Evolutionary conservation across 140 eudicot genomes (phyloP).

Genomic region (Anethum foeniculum): DNA sequence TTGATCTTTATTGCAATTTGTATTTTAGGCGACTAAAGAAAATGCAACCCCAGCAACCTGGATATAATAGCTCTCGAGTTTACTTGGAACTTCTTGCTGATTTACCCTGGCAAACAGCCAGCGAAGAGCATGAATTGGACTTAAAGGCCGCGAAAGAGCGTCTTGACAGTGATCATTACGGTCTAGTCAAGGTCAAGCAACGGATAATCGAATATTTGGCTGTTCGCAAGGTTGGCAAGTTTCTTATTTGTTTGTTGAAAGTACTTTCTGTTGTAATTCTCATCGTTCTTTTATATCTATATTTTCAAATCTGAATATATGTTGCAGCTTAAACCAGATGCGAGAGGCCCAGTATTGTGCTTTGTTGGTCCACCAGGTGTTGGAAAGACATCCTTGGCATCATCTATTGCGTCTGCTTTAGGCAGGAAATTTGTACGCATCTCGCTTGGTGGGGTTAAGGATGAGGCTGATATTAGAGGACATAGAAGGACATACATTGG

Average conservation of each 20-base stretch:
- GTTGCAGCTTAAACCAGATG: slow-evolving; percentile 93
- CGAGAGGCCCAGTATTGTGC: slow-evolving; percentile 86
- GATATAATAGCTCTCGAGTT: slow-evolving; percentile 89
- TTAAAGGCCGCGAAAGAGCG: slow-evolving; percentile 85
- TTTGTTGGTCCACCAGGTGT: slow-evolving; percentile 99
- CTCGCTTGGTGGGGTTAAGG: not conserved
- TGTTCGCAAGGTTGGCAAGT: slow-evolving; percentile 79
- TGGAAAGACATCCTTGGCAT: slow-evolving; percentile 95
- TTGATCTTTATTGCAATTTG: slow-evolving; percentile 16
- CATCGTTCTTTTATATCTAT: not conserved
- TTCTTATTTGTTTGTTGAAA: slow-evolving; percentile 7
- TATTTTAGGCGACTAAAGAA: slow-evolving; percentile 84
- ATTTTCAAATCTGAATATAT: slow-evolving; percentile 11
- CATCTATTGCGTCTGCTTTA: slow-evolving; percentile 17
- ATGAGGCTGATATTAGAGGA: slow-evolving; percentile 5
- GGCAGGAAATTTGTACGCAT: slow-evolving; percentile 1
- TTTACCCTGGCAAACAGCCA: slow-evolving; percentile 90
- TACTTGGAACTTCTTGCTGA: slow-evolving; percentile 97
- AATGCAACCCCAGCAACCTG: slow-evolving; percentile 99
- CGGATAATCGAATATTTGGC: slow-evolving; percentile 90
- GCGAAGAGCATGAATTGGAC: slow-evolving; percentile 83
- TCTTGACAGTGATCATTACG: slow-evolving; percentile 89
- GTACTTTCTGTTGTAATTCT: not conserved
- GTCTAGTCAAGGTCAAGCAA: slow-evolving; percentile 90
- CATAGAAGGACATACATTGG: not conserved